Evolutionary conservation across 257 asterid species (phyloP).

Genomic region (Buddleja alternifolia): DNA sequence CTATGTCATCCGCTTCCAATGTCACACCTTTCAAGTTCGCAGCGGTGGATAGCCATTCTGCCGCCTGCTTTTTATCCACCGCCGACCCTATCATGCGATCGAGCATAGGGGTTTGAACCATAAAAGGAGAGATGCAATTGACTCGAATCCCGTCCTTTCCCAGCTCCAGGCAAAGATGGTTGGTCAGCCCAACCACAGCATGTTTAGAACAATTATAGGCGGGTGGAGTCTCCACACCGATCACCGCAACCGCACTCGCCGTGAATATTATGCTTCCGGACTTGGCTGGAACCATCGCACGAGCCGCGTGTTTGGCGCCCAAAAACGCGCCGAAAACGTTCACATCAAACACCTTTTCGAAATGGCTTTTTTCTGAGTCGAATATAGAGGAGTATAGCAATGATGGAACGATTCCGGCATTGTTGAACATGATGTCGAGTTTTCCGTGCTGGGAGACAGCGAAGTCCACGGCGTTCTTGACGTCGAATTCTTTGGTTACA

Average conservation of each 20-base stretch:
- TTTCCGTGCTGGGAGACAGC: constrained; percentile 14
- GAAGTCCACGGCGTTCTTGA: constrained; percentile 16
- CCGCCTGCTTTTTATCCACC: not conserved
- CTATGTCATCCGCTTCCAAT: constrained; percentile 35
- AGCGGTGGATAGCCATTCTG: not conserved
- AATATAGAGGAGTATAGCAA: constrained; percentile 11
- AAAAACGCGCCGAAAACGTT: constrained; percentile 38
- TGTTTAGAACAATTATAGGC: constrained; percentile 41
- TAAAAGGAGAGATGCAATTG: constrained; percentile 39
- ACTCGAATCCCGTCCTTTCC: constrained; percentile 36
- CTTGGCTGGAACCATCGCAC: constrained; percentile 38
- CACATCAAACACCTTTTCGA: constrained; percentile 31
- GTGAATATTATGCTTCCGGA: constrained; percentile 33
- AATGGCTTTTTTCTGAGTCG: constrained; percentile 25
- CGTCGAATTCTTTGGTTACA: constrained; percentile 22
- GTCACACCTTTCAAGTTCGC: constrained; percentile 21
- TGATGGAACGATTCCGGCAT: constrained; percentile 19
- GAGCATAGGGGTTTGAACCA: constrained; percentile 19
- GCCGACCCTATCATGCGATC: not conserved
- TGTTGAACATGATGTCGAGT: constrained; percentile 28
- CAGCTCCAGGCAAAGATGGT: constrained; percentile 31
- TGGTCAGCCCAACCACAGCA: constrained; percentile 32
- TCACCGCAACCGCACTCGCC: constrained; percentile 1
- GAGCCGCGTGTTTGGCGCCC: constrained; percentile 49
- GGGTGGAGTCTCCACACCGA: constrained; percentile 32